These are phyloP conservation scores for Scedosporium aurantiacum DNA, from an alignment of 2,329 filamentous ascomycete species.

Conservation along the genomic window DNA sequence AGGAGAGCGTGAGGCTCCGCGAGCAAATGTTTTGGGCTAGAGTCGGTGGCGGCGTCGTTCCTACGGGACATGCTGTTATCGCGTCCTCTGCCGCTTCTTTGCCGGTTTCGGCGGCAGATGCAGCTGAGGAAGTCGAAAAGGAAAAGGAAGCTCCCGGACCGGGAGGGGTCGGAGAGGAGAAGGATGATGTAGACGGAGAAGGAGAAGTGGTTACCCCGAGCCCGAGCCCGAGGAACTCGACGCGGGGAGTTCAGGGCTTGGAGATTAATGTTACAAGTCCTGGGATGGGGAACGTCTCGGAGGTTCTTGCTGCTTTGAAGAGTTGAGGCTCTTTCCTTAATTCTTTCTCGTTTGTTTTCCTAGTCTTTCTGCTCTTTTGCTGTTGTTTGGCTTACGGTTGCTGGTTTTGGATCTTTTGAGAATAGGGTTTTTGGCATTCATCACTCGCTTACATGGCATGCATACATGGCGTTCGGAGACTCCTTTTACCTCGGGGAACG, in stretches of 20 bases:
- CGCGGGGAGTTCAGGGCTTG: neutral
- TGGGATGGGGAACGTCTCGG: neutral
- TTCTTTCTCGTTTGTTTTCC: conserved; percentile 7
- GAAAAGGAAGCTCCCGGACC: no score
- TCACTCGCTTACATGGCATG: no score
- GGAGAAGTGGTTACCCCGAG: neutral
- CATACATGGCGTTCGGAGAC: no score
- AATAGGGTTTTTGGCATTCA: no score
- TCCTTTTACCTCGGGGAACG: no score
- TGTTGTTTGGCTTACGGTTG: no score
- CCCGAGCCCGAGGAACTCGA: neutral
- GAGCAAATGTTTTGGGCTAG: conserved; percentile 98
- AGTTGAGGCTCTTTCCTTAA: conserved; percentile 8
- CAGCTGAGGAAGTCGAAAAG: neutral
- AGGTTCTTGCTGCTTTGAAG: neutral
- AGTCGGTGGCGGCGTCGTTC: conserved; percentile 82
- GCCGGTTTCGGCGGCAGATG: neutral
- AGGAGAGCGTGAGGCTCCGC: conserved; percentile 78
- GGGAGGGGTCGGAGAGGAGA: neutral
- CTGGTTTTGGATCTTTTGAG: no score
- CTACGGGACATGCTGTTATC: conserved; percentile 26
- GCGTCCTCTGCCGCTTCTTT: neutral
- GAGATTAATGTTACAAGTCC: neutral
- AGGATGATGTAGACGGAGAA: neutral
- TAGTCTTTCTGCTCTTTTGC: neutral